Evolutionary conservation across 441 rosid genomes (phyloP).

Genomic region (Gossypium lobatum): DNA sequence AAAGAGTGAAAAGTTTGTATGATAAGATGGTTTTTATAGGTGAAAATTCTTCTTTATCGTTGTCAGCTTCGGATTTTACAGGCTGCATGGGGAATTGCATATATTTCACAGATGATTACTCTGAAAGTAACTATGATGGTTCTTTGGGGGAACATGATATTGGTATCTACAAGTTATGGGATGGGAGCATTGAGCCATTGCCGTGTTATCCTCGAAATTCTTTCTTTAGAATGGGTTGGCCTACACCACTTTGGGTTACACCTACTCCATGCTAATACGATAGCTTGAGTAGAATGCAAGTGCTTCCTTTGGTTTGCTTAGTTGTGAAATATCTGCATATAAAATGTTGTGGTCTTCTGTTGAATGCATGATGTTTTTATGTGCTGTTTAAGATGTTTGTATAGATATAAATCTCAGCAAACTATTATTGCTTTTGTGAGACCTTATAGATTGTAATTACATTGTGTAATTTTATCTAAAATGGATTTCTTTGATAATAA

Average conservation of each 20-base stretch:
- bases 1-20: conserved; percentile 32
- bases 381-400: conserved; percentile 7
- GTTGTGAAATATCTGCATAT: neutral
- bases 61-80: conserved; percentile 41
- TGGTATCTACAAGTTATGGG: conserved; percentile 44
- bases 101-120: conserved; percentile 50
- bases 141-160: conserved; percentile 38
- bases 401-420: conserved; percentile 6
- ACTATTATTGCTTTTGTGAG: neutral
- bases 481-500: conserved; percentile 1
- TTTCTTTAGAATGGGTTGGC: conserved; percentile 17
- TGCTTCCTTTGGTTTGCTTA: conserved; percentile 4
- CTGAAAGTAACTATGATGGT: conserved; percentile 37
- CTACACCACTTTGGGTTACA: conserved; percentile 53
- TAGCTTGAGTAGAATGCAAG: conserved; percentile 9
- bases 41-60: conserved; percentile 39
- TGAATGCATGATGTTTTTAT: neutral
- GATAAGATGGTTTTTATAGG: conserved; percentile 42
- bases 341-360: neutral
- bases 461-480: neutral
- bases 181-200: conserved; percentile 38
- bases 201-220: conserved; percentile 27
- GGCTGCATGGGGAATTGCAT: conserved; percentile 45
- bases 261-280: conserved; percentile 42
- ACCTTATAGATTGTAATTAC: neutral